These are phyloP conservation scores for Epichloe uncinata DNA, from an alignment of 2,329 filamentous ascomycete genomes.

Conservation along the genomic window DNA sequence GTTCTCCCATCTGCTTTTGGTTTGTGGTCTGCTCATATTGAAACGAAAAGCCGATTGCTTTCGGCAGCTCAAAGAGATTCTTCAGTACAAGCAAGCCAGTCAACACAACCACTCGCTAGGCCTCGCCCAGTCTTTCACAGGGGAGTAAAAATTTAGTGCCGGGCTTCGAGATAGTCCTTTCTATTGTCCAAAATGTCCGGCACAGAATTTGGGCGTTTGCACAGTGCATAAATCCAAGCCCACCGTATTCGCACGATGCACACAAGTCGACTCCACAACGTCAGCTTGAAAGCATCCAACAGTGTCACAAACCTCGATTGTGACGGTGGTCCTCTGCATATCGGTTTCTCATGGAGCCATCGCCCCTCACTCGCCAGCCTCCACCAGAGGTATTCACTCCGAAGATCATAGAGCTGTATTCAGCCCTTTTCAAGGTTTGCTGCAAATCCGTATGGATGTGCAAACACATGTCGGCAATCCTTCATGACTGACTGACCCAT, in stretches of 20 bases:
- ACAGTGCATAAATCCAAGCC: background rate
- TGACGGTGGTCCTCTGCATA: conserved; percentile 2
- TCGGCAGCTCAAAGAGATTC: too few species aligned
- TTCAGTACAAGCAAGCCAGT: too few species aligned
- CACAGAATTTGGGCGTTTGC: background rate
- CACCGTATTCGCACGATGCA: background rate
- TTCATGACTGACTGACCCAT: conserved; percentile 18
- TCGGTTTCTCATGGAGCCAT: conserved; percentile 58
- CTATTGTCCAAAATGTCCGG: too few species aligned
- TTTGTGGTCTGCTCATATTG: too few species aligned
- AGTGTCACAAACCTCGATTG: background rate
- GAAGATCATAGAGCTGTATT: conserved; percentile 86
- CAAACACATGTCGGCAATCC: conserved; percentile 6
- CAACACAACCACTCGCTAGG: too few species aligned
- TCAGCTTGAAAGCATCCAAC: background rate
- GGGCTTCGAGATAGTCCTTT: too few species aligned
- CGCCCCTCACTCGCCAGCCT: conserved; percentile 84
- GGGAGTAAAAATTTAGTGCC: too few species aligned
- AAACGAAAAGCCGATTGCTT: too few species aligned
- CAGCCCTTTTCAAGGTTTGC: conserved; percentile 62
- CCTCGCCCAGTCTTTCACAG: too few species aligned
- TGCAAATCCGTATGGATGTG: conserved; percentile 12
- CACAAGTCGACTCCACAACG: background rate
- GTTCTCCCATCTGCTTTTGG: background rate
- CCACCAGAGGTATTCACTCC: conserved; percentile 84